Conservation (phyloP, 2,329 filamentous ascomycete species). For the Calonectria pteridis region DNA sequence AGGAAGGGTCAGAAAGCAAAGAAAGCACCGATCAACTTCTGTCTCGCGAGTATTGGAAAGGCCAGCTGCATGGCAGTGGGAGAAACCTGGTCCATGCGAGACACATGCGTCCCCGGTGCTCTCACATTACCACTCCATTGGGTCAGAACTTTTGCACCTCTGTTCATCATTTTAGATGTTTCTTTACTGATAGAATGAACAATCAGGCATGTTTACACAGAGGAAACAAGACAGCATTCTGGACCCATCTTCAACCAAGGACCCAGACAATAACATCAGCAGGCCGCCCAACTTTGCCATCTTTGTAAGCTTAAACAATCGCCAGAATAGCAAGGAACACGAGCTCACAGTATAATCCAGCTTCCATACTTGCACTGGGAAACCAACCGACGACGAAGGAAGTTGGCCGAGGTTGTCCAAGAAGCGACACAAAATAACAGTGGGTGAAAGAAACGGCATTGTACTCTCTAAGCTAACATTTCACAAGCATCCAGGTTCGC, state of each 20-base stretch:
- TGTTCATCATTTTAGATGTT: background rate
- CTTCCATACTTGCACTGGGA: slow-evolving; percentile 3
- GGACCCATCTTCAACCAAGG: background rate
- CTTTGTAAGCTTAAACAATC: background rate
- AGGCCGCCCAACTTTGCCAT: background rate
- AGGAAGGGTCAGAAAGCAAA: background rate
- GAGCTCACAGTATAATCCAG: background rate
- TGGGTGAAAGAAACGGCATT: background rate
- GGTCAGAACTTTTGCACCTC: background rate
- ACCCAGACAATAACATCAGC: background rate
- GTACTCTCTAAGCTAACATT: background rate
- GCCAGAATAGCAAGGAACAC: background rate
- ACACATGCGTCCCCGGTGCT: background rate
- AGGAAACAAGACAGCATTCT: background rate
- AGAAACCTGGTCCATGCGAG: background rate
- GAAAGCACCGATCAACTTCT: background rate
- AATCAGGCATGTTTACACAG: background rate
- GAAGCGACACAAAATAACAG: background rate
- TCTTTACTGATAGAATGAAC: background rate
- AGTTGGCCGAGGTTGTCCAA: slow-evolving; percentile 4
- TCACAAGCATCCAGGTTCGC: background rate
- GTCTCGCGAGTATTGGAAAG: background rate
- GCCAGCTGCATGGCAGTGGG: background rate
- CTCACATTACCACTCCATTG: background rate
- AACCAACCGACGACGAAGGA: background rate